Percentiles rank a stretch among this genome's conserved stretches.
These are phyloP conservation scores for Ichthyophthirius multifiliis DNA, from an alignment of 169 alveolate species.

Conservation along the genomic window DNA sequence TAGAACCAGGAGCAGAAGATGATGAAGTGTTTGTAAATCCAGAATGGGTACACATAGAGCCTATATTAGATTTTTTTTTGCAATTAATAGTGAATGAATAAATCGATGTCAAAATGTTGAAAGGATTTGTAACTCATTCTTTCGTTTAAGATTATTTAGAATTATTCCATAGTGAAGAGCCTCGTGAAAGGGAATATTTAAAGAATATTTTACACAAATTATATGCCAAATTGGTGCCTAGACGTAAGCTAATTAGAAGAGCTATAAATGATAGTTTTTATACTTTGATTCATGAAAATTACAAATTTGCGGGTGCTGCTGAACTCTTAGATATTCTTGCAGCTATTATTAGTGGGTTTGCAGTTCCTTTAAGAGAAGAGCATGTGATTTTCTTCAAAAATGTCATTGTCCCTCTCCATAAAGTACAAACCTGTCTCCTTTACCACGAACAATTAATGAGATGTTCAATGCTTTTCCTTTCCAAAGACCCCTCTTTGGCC, in stretches of 20 bases:
- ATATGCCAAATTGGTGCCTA: constrained; percentile 92
- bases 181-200: constrained; percentile 95
- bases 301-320: constrained; percentile 94
- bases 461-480: constrained; percentile 94
- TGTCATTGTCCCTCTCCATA: constrained; percentile 95
- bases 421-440: constrained; percentile 90
- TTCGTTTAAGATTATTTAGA: constrained; percentile 77
- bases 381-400: constrained; percentile 95
- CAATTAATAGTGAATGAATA: constrained; percentile 74
- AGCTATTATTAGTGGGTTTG: constrained; percentile 95
- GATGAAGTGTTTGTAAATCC: constrained; percentile 55
- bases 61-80: constrained; percentile 77
- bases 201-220: constrained; percentile 94
- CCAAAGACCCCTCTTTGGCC: constrained; percentile 95
- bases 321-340: constrained; percentile 96
- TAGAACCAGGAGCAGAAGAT: constrained; percentile 13
- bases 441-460: constrained; percentile 94
- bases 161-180: constrained; percentile 93
- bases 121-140: constrained; percentile 73
- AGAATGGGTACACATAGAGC: constrained; percentile 80
- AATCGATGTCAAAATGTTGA: constrained; percentile 73
- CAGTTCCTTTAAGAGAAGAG: constrained; percentile 97
- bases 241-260: constrained; percentile 92
- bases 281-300: constrained; percentile 92
- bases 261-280: constrained; percentile 94